Base-by-base conservation (phyloP, 148 eudicot species). In the Chenopodium berlandieri region DNA sequence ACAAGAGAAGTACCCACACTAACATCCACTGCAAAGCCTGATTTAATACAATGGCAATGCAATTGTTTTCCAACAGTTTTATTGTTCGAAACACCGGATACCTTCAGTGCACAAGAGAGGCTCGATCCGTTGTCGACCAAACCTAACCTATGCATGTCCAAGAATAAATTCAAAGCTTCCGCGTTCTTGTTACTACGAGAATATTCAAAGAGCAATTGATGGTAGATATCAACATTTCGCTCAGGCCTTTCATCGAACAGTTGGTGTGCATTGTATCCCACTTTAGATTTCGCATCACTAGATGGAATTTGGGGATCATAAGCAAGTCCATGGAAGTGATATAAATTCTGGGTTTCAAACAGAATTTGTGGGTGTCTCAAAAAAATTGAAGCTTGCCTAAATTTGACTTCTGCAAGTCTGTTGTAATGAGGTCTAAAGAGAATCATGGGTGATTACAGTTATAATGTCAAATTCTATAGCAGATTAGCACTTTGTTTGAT, bases 1-100 rank as follows among this genome's bases (percentile, higher is more conserved):
- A 90, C 92, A 64, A 95, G 88, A 77, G 97, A 92, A 81, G 97
- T 91, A 25, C 99, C 95, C 48, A 94, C 97, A 84, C 93, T 92
- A 58, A 95, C 92, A 92, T 93, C 91, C 52, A 82, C 87, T 9
- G 83, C 66, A 69, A 91, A 90, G 75, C 95, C 97, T 22, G 85
- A 87, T 82, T 91, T 93, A 73, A 89, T 19, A 82, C 90, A 85
- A 76, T 83, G 89, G 69, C 92, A 88, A 85, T 95, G 97, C 27
- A 95, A 72, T 75, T 91, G 97, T 79, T 80, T 91, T 30, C 97
- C 97, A 23, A 88, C 30, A 72, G 11, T 68, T 54, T 69, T 80
- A 82, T 89, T 77, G 31, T 73, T 79, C 66, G 89, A 83, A 80
- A 86, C 87, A 74, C 91, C 92, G 31, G 86, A 95, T n/a, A 88